Percentiles rank a stretch among this genome's conserved stretches.
These are phyloP conservation scores for Nothomitra cinnamomea DNA, from an alignment of 2,329 filamentous ascomycete genomes.

Conservation along the genomic window DNA sequence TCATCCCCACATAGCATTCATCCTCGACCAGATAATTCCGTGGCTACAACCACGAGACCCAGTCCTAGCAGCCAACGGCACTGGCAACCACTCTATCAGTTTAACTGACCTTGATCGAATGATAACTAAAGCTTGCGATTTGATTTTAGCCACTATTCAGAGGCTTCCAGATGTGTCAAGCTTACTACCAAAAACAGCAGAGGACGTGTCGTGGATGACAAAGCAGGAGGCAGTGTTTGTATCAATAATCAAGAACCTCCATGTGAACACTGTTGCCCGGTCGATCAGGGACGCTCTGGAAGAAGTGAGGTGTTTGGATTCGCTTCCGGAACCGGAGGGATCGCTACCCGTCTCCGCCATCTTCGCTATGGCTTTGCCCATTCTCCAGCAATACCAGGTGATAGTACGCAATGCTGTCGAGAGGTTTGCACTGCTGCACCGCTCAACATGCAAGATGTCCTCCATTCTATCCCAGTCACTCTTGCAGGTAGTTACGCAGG, in stretches of 20 bases:
- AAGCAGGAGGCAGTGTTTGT: constrained; percentile 15
- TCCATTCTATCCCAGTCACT: constrained; percentile 64
- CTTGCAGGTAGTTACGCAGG: constrained; percentile 60
- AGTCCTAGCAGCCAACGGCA: constrained; percentile 1
- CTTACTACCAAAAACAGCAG: constrained; percentile 38
- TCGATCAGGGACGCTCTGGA: constrained; percentile 22
- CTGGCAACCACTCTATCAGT: not conserved
- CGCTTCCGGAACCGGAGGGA: constrained; percentile 19
- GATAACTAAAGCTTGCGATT: constrained; percentile 51
- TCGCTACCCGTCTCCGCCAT: constrained; percentile 34
- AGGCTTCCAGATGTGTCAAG: constrained; percentile 41
- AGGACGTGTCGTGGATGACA: constrained; percentile 47
- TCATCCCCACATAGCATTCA: constrained; percentile 44
- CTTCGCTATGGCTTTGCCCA: constrained; percentile 46
- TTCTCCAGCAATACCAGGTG: constrained; percentile 54
- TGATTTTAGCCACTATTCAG: constrained; percentile 65
- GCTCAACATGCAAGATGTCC: constrained; percentile 54
- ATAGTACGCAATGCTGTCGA: constrained; percentile 42
- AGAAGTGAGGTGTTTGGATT: constrained; percentile 28
- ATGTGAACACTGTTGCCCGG: not conserved
- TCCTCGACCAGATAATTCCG: constrained; percentile 45
- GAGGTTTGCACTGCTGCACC: constrained; percentile 47
- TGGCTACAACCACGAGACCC: constrained; percentile 36
- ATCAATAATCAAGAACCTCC: constrained; percentile 10
- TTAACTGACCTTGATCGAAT: constrained; percentile 35